Evolutionary conservation across 371 early-diverging fungal species (phyloP), one percentile per base, ranked within the genome.

Genomic region (Coemansia sp.): DNA sequence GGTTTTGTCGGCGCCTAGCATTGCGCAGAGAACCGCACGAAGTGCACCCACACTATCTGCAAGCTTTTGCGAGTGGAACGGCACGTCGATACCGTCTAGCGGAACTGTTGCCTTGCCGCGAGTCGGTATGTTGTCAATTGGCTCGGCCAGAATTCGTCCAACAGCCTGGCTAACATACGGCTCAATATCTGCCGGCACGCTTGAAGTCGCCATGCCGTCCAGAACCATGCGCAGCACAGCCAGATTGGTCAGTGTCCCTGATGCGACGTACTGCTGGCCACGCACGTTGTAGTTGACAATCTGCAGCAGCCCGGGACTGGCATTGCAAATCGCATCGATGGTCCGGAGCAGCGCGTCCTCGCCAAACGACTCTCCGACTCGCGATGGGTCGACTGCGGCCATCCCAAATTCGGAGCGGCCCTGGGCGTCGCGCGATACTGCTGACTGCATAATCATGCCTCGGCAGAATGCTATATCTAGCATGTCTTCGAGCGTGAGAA

Each of bases 51-150:
- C 92, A 79, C 95, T 92, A 56, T 86, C 87, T 39, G 90, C 78
- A 79, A 97, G 83, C 90, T 92, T 92, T 55, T 84, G 85, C 8
- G 96, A 95, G 82, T 97, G 97, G 92, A 97, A 97, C 58, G 97
- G 97, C 58, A 97, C 94, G 68, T 97, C 97, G 56, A 97, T 94
- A 67, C 95, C 94, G n/a, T 84, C 80, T 29, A 97, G 80, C 51
- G 95, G 97, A 49, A 97, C 93, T 38, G 94, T 94, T 33, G 97
- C 95, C 59, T 83, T 78, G 53, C 95, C 95, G 62, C 94, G 89
- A 62, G 89, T 89, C 33, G 89, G 88, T 49, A 77, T 67, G 60
- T 58, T 10, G 79, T 86, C 87, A 8, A 72, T 54, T 14, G 61
- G 68, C 4, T 52, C 60, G 47, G 85, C 82, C 11, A 89, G 72